Conservation (phyloP, 148 eudicot genomes). For the Linanthus parryae region DNA sequence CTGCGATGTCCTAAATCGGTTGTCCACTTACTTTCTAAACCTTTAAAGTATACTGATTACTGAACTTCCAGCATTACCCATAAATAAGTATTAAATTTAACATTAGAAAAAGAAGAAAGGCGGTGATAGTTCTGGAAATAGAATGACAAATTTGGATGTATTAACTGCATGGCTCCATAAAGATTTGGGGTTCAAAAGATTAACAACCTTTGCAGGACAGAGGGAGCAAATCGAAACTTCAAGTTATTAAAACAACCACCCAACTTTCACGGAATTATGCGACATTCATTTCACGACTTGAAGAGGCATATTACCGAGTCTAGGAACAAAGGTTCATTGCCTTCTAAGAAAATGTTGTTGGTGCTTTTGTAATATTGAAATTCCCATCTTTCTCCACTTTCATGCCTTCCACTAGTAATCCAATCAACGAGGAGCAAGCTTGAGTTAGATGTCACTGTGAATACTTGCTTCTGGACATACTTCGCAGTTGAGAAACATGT, state of each 20-base stretch:
- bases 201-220: no score
- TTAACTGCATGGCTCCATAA: no score
- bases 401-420: slow-evolving; percentile 99
- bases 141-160: no score
- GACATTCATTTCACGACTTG: slow-evolving; percentile 2
- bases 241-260: not conserved
- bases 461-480: slow-evolving; percentile 80
- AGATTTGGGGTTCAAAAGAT: no score
- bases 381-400: slow-evolving; percentile 95
- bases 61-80: no score
- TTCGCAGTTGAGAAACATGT: slow-evolving; percentile 86
- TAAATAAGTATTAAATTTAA: no score
- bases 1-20: no score
- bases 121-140: no score
- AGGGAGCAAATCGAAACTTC: no score
- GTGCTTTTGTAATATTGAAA: slow-evolving; percentile 71
- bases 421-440: slow-evolving; percentile 90
- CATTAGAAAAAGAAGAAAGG: no score
- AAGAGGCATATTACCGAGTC: slow-evolving; percentile 57
- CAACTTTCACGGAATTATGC: not conserved
- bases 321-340: slow-evolving; percentile 69
- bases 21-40: no score
- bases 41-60: no score
- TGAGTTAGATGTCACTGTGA: slow-evolving; percentile 58
- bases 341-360: slow-evolving; percentile 68